Evolutionary conservation across 1,284 basidiomycete genomes (phyloP), one percentile per base, ranked within the genome.

Genomic region (Ustilago bromivora): DNA sequence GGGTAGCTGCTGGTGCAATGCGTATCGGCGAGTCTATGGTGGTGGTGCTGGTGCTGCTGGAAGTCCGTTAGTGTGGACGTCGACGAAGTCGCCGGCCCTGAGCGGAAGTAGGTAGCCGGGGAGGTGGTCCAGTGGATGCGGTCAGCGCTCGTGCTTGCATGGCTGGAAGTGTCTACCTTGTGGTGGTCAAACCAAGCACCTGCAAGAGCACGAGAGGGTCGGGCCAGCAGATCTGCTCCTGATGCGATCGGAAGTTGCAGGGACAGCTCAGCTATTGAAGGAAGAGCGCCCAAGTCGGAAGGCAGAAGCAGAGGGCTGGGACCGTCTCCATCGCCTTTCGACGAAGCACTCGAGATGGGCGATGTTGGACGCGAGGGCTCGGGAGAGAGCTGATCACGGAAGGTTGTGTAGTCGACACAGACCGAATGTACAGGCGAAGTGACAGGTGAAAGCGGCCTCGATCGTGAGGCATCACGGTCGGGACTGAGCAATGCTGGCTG

Each of bases 301-400:
- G 71, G 61, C 7, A 73, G 43, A 12, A 73, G 61, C 54, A 73
- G 34, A 3, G 71, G 66, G 17, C 71, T 73, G 0, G 58, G 46
- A n/a, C 58, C 59, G 10, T 71, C 73, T 4, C 32, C 51, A 36
- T 76, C 68, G n/a, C 61, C 69, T 34, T 76, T 76, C 1, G 74
- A 76, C 12, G 69, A 76, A 2, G 69, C 74, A 36, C 66, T 71
- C 2, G 69, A 76, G 13, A 71, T 64, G 0, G 74, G 74, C 35
- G 69, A 76, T 9, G 74, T 76, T 7, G 74, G 74, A 12, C 74
- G 65, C 5, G 74, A 76, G 5, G 55, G 43, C 11, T 71, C 74
- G 1, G 69, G 74, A 13, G 69, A 71, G 31, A 76, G 61, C 8
- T 57, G 58, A 52, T 76, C 69, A 15, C 56, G 51, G 17, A 71